phyloP scores from a whole-genome alignment of 805 yeast genomes.

The Peterozyma xylosa region DNA sequence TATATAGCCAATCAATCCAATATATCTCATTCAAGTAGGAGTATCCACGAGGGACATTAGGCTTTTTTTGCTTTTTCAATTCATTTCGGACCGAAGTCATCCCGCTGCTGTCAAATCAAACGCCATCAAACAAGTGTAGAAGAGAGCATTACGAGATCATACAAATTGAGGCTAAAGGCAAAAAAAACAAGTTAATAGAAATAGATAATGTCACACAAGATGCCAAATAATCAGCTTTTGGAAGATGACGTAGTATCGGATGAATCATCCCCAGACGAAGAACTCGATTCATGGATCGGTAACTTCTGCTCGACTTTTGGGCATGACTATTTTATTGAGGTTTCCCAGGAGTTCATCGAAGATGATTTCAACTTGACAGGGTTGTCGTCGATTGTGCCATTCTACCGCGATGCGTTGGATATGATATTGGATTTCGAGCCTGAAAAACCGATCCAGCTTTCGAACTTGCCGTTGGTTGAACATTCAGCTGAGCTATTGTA shows the following conservation, averaged over 20 bases:
- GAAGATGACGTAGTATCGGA: constrained; percentile 8
- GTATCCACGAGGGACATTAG: too few species aligned
- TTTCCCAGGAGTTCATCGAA: constrained; percentile 85
- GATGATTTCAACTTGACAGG: constrained; percentile 97
- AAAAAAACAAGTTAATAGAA: too few species aligned
- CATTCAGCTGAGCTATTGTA: constrained; percentile 89
- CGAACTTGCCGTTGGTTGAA: constrained; percentile 70
- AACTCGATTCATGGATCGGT: constrained; percentile 73
- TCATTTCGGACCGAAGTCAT: too few species aligned
- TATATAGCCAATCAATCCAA: too few species aligned
- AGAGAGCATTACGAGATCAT: too few species aligned
- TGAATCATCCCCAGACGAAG: constrained; percentile 30
- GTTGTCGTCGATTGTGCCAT: constrained; percentile 75
- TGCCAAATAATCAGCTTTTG: background rate
- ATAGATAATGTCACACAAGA: too few species aligned
- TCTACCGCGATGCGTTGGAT: constrained; percentile 86
- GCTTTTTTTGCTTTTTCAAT: too few species aligned
- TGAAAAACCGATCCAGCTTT: constrained; percentile 45
- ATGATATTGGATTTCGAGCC: constrained; percentile 82
- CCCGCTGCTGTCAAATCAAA: too few species aligned
- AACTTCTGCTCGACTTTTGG: constrained; percentile 74
- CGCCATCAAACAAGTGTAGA: too few species aligned
- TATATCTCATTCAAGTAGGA: too few species aligned
- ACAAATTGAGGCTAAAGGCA: too few species aligned
- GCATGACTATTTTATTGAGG: constrained; percentile 88